Base-by-base conservation (phyloP, 2,329 filamentous ascomycete genomes). In the Fusarium abutilonis region DNA sequence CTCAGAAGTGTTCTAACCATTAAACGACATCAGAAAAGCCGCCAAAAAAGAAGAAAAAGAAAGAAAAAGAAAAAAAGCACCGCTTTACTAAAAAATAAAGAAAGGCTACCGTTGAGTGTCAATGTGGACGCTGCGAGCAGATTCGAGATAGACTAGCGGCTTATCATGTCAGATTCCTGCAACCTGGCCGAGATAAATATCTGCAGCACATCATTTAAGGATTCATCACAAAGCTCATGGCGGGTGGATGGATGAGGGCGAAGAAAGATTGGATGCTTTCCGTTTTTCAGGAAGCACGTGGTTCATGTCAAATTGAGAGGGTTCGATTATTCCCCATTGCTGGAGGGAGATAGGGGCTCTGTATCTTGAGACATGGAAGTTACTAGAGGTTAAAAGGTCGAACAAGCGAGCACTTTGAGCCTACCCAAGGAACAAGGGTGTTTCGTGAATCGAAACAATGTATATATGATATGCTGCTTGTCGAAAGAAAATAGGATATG, bases 361-460 rank as follows among this genome's bases (percentile, higher is more conserved):
- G 29, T 46, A 48, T 52, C 39, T 41, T 31, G 56, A 58, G 50
- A 56, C 47, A 59, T 43, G 38, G 19, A 19, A 49, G 40, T 52
- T 39, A 60, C 57, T 70, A 70, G 67, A 70, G 56, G 62, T 53
- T 64, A 66, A 59, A 66, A 52, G 61, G 54, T 59, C 53, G 50
- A 60, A 36, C 48, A 52, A 51, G 44, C 44, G 42, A 63, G 50
- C 45, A 60, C 49, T 55, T 59, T 38, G 40, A 65, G 48, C 52
- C 59, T 42, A 48, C 50, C 29, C 42, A 39, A 61, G 38, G 36
- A 44, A 38, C 38, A 21, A 26, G 40, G 38, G 40, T 42, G 35
- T 46, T 36, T 38, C 14, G n/a, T 48, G 38, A 46, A 50, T 34
- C 26, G 38, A 54, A 42, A 28, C 34, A 41, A 38, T 59, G 53